A percentile compares a stretch with the other conserved stretches of the same genome.
phyloP scores from a whole-genome alignment of 257 asterid species.

The Fraxinus pennsylvanica region DNA sequence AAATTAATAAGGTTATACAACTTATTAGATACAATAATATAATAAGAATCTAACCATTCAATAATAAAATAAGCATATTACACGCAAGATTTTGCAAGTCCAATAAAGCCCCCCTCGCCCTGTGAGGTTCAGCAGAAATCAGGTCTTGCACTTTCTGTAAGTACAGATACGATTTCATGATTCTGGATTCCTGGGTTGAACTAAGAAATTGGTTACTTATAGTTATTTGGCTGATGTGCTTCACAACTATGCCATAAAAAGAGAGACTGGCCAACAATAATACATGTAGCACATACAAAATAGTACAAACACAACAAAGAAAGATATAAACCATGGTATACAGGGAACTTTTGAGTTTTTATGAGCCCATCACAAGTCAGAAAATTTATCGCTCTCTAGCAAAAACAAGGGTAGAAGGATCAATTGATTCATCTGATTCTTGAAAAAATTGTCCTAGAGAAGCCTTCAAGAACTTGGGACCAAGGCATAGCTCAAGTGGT shows the following conservation, averaged over 20 bases:
- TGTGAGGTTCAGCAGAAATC: constrained; percentile 12
- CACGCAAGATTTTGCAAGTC: constrained; percentile 8
- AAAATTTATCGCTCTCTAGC: neutral
- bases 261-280: neutral
- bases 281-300: neutral
- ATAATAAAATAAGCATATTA: neutral
- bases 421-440: constrained; percentile 18
- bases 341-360: constrained; percentile 10
- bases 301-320: constrained; percentile 7
- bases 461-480: neutral
- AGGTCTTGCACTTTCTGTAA: neutral
- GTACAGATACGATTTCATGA: neutral
- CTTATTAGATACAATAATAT: no score
- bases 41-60: no score
- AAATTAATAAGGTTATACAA: no score
- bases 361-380: neutral
- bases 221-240: neutral
- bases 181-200: neutral
- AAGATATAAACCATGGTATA: constrained; percentile 1
- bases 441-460: constrained; percentile 5
- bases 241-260: neutral
- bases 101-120: constrained; percentile 1
- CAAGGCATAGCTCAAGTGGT: no score
- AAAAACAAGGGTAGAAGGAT: constrained; percentile 8
- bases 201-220: neutral